Evolutionary conservation across 805 yeast genomes (phyloP).

Genomic region (Metschnikowia amazonensis): DNA sequence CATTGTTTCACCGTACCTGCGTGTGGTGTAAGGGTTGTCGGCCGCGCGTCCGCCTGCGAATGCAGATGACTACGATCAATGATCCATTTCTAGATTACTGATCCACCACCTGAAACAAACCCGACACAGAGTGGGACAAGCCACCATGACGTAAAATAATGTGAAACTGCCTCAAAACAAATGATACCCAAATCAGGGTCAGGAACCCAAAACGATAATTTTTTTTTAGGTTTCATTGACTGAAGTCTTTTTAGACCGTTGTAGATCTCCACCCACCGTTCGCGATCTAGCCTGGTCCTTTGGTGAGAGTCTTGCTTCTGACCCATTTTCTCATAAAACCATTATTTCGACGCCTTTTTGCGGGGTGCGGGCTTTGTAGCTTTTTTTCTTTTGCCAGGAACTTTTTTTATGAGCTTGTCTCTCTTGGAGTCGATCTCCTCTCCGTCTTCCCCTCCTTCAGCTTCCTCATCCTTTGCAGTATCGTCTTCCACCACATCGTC

Average conservation of each 20-base stretch:
- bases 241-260: too few relatives aligned
- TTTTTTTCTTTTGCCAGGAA: slow-evolving; percentile 26
- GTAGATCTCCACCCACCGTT: too few relatives aligned
- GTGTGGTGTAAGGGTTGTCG: slow-evolving; percentile 3
- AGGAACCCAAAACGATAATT: too few relatives aligned
- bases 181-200: too few relatives aligned
- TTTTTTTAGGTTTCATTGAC: too few relatives aligned
- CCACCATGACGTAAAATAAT: not conserved
- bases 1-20: slow-evolving; percentile 7
- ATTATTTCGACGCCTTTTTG: slow-evolving; percentile 8
- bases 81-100: not conserved
- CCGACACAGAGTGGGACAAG: not conserved
- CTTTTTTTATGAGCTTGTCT: slow-evolving; percentile 58
- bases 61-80: not conserved
- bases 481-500: slow-evolving; percentile 72
- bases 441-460: slow-evolving; percentile 40
- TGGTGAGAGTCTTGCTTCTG: too few relatives aligned
- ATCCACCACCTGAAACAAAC: not conserved
- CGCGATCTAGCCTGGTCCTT: too few relatives aligned
- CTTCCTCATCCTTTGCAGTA: slow-evolving; percentile 42
- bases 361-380: slow-evolving; percentile 2
- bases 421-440: slow-evolving; percentile 50
- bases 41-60: slow-evolving; percentile 4
- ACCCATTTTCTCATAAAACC: too few relatives aligned
- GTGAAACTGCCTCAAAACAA: too few relatives aligned